Conservation (phyloP, 352 stramenopile genomes). For the Pythium phragmiticola region DNA sequence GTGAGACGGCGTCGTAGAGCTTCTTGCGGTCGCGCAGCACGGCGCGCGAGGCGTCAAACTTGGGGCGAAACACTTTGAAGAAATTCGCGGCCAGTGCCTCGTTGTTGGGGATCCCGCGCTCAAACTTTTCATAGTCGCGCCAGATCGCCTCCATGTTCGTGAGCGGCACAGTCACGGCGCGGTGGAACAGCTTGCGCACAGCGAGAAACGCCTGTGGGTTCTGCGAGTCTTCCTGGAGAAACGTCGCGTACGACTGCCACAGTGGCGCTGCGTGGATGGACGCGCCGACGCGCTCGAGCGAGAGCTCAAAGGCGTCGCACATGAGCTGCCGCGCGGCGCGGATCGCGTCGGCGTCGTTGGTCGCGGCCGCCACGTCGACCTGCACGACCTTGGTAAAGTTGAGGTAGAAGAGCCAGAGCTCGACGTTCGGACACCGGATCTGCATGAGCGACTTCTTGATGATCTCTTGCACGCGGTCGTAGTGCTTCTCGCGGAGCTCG, state of each 20-base stretch:
- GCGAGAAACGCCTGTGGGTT: slow-evolving; percentile 64
- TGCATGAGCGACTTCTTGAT: slow-evolving; percentile 89
- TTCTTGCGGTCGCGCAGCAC: slow-evolving; percentile 86
- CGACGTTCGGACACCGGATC: slow-evolving; percentile 74
- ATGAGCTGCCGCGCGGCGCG: slow-evolving; percentile 69
- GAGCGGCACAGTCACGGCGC: slow-evolving; percentile 72
- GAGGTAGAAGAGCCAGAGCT: slow-evolving; percentile 88
- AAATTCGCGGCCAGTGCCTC: slow-evolving; percentile 84
- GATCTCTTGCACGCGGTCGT: slow-evolving; percentile 84
- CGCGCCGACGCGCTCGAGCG: slow-evolving; percentile 76
- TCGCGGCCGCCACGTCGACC: slow-evolving; percentile 68
- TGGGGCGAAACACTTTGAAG: slow-evolving; percentile 85
- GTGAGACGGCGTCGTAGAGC: slow-evolving; percentile 73
- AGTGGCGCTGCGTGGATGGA: slow-evolving; percentile 77
- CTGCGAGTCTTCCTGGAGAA: slow-evolving; percentile 76
- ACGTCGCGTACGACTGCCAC: slow-evolving; percentile 82
- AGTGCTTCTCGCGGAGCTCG: slow-evolving; percentile 82
- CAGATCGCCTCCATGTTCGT: slow-evolving; percentile 81
- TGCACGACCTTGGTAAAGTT: slow-evolving; percentile 87
- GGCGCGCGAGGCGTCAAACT: slow-evolving; percentile 77
- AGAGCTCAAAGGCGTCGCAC: slow-evolving; percentile 81
- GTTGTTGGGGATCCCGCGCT: slow-evolving; percentile 86
- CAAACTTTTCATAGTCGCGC: slow-evolving; percentile 89
- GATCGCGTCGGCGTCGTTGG: slow-evolving; percentile 57
- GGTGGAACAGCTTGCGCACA: slow-evolving; percentile 85